Evolutionary conservation across 768 basidiomycete genomes (phyloP).

Genomic region (Boletus vermiculosoides): DNA sequence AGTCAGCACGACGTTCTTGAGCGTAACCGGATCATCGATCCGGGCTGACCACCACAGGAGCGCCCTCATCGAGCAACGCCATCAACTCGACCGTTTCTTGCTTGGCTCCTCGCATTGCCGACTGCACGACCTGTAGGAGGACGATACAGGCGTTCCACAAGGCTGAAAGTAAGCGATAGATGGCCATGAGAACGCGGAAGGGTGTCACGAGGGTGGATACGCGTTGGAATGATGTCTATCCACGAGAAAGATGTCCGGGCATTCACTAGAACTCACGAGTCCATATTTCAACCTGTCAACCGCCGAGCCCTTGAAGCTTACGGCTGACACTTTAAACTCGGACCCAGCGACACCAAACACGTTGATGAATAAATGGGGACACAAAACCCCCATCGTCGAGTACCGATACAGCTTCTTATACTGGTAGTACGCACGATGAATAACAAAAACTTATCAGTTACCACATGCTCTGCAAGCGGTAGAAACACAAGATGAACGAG

Average conservation of each 20-base stretch:
- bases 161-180: neutral
- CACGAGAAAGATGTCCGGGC: neutral
- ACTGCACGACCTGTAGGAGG: conserved; percentile 10
- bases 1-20: too few species aligned
- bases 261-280: neutral
- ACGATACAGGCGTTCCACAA: conserved; percentile 17
- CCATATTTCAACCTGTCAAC: conserved; percentile 5
- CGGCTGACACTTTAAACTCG: neutral
- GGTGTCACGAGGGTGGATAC: conserved; percentile 5
- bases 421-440: neutral
- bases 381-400: neutral
- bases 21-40: too few species aligned
- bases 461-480: too few species aligned
- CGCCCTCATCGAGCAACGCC: conserved; percentile 9
- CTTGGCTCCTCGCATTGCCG: conserved; percentile 11
- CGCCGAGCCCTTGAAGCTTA: neutral
- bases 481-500: neutral
- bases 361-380: neutral
- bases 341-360: neutral
- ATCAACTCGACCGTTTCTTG: conserved; percentile 20
- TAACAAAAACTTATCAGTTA: neutral
- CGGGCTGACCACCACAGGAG: neutral
- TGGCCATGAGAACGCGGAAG: conserved; percentile 5
- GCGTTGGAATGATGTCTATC: neutral
- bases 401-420: neutral